Conservation (phyloP, 2,329 filamentous ascomycete genomes). For the Arthrobotrys entomopaga region DNA sequence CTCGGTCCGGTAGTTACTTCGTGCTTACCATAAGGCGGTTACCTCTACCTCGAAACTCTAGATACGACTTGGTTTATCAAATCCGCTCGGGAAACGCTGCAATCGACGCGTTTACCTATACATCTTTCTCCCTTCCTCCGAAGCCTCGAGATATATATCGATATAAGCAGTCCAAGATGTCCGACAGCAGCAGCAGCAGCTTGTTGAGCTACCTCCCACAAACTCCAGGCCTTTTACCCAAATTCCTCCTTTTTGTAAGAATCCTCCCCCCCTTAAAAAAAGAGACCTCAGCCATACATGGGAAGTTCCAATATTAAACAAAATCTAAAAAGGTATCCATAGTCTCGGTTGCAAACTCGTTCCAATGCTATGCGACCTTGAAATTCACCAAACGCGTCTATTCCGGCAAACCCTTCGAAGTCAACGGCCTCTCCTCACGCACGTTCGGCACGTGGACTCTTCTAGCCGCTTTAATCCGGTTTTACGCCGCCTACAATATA, state of each 20-base stretch:
- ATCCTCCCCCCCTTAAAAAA: background rate
- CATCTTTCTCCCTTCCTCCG: no score
- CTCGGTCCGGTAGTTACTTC: background rate
- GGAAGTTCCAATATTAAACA: background rate
- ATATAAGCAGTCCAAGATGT: conserved; percentile 27
- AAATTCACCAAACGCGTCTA: conserved; percentile 89
- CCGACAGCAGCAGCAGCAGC: conserved; percentile 33
- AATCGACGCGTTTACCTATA: conserved; percentile 43
- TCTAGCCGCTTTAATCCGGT: conserved; percentile 77
- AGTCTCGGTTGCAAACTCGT: conserved; percentile 82
- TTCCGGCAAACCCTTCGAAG: conserved; percentile 68
- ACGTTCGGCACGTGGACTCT: conserved; percentile 91
- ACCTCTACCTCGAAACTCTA: no score
- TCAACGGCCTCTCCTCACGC: conserved; percentile 71
- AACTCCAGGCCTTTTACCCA: conserved; percentile 56
- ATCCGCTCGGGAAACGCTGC: conserved; percentile 18
- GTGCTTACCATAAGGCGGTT: background rate
- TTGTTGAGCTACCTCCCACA: conserved; percentile 56
- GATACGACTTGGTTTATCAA: background rate
- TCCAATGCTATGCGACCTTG: conserved; percentile 83
- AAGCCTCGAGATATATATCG: background rate
- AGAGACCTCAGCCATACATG: background rate
- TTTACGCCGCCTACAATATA: conserved; percentile 87
- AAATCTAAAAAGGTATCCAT: conserved; percentile 73
- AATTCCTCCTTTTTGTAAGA: conserved; percentile 58